phyloP scores from a whole-genome alignment of 352 stramenopile genomes.

The Phytophthora sansomeana region DNA sequence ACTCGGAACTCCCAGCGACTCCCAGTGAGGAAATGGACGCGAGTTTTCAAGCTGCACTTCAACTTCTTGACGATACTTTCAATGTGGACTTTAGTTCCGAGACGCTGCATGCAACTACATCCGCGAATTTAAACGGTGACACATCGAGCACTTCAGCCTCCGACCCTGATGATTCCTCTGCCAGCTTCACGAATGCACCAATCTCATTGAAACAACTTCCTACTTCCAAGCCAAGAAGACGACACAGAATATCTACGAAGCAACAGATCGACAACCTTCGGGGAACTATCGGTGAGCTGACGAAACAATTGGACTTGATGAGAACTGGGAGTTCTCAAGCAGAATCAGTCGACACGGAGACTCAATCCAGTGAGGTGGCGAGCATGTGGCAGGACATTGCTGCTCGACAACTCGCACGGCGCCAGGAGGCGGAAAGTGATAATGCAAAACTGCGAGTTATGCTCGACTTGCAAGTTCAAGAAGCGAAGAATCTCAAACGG shows the following conservation, averaged over 20 bases:
- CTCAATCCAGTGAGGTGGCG: background rate
- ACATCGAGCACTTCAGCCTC: constrained; percentile 12
- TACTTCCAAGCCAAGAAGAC: background rate
- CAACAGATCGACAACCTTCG: constrained; percentile 17
- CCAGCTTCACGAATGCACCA: background rate
- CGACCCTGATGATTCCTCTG: background rate
- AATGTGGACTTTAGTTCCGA: background rate
- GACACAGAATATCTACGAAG: constrained; percentile 14
- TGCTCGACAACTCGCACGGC: constrained; percentile 22
- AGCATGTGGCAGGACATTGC: constrained; percentile 34
- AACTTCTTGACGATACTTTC: constrained; percentile 15
- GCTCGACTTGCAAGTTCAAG: constrained; percentile 31
- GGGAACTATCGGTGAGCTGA: constrained; percentile 11
- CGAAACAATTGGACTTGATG: constrained; percentile 6
- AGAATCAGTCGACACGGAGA: background rate
- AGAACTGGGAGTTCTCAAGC: background rate
- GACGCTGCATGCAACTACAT: background rate
- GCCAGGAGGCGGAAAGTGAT: constrained; percentile 23
- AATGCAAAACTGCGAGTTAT: constrained; percentile 24
- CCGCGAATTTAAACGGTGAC: background rate
- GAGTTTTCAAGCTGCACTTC: constrained; percentile 11
- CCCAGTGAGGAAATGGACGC: constrained; percentile 2
- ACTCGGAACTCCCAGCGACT: background rate
- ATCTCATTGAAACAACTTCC: background rate
- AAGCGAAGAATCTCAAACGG: constrained; percentile 33